Conservation (phyloP, 148 eudicot species). For the Vaccinium corymbosum region DNA sequence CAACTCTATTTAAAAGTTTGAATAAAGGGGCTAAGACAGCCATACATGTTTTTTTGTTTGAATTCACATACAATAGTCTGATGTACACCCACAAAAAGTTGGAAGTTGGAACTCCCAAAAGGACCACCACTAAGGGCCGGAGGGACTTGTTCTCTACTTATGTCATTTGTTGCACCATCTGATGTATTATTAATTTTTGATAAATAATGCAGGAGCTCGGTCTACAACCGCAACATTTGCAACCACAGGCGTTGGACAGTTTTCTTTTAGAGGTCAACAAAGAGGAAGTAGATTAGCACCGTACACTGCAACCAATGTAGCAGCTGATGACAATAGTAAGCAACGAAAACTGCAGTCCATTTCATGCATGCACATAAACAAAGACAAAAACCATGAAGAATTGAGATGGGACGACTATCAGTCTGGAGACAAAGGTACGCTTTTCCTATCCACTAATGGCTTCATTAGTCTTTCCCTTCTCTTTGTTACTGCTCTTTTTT, state of each 20-base stretch:
- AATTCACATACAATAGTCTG: neutral
- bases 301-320: constrained; percentile 21
- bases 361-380: constrained; percentile 22
- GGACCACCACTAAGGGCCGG: neutral
- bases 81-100: neutral
- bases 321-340: neutral
- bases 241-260: neutral
- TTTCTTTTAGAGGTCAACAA: neutral
- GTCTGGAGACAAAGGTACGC: constrained; percentile 31
- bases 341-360: constrained; percentile 10
- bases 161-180: neutral
- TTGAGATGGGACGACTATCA: constrained; percentile 31
- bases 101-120: neutral
- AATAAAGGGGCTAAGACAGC: neutral
- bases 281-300: constrained; percentile 23
- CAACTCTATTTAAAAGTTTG: neutral
- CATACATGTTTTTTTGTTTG: neutral
- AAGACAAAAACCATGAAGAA: constrained; percentile 23
- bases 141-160: neutral
- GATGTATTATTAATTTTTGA: neutral
- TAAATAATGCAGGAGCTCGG: constrained; percentile 15
- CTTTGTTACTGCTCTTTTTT: neutral
- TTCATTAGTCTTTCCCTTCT: neutral
- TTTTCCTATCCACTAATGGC: neutral
- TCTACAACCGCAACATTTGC: neutral